Evolutionary conservation across 345 rosid species (phyloP), one percentile per base, ranked within the genome.

Genomic region (Ailanthus altissimus): DNA sequence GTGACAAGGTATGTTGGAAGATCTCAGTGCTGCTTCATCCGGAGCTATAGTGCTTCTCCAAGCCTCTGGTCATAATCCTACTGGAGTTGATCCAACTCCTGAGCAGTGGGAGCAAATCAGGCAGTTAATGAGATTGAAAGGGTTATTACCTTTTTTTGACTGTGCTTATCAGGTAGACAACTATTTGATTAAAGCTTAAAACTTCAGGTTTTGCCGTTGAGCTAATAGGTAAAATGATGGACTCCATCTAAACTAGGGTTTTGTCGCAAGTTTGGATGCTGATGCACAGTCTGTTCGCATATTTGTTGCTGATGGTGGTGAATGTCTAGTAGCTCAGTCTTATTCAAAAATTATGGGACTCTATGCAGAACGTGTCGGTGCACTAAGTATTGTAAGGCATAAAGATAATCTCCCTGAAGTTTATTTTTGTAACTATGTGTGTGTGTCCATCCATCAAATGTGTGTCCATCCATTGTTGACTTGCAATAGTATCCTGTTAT

Each of bases 291-390:
- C 88, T 58, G 85, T 88, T 47, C 87, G 91, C 64, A 79, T 83
- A 81, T 88, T 88, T 76, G 85, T 81, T 67, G 88, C 84, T 77
- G 91, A 88, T 69, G 89, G 91, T 9, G 84, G 86, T 15, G 91
- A 84, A 72, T 86, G 86, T 79, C 79, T 88, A 54, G 80, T 79
- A 38, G 88, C 84, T 68, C 89, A 84, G 75, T 82, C 88, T 70
- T 88, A 81, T 76, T 84, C 91, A 62, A 88, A 86, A 81, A 88
- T 79, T 78, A 88, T 88, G 91, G 91, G 89, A 15, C 89, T 88
- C 23, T 88, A 88, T 61, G 91, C 85, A 38, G 91, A 88, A 77
- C 89, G 91, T 53, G 85, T 86, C 60, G 89, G 91, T 74, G 84
- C 91, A 42, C 83, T 88, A 32, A 86, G 83, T 83, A 75, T 88